These are phyloP conservation scores for Dothidotthia symphoricarpi DNA, from an alignment of 2,329 filamentous ascomycete species.

Conservation along the genomic window DNA sequence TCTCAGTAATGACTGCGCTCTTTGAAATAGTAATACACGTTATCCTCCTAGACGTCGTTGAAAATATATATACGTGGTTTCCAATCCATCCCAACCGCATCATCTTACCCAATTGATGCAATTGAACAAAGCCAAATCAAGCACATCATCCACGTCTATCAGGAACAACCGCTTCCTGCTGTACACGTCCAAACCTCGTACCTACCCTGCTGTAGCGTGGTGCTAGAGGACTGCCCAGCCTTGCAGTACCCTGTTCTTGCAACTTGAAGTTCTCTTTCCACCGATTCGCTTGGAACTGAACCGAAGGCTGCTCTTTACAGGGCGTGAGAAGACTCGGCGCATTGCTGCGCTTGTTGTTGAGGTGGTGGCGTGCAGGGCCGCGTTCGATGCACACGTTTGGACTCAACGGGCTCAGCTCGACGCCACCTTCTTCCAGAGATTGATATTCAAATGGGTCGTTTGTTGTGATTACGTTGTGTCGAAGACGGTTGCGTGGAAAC, in stretches of 20 bases:
- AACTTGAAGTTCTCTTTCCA: conserved; percentile 3
- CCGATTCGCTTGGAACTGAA: neutral
- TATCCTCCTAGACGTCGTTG: too few species aligned
- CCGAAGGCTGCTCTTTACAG: neutral
- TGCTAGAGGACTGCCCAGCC: neutral
- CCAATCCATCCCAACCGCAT: too few species aligned
- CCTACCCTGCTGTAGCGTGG: conserved; percentile 8
- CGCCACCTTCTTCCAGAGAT: conserved; percentile 7
- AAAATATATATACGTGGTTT: too few species aligned
- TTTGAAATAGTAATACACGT: too few species aligned
- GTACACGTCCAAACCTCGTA: conserved; percentile 4
- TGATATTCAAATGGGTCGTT: neutral
- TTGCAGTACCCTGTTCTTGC: too few species aligned
- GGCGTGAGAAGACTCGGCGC: neutral
- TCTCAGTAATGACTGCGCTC: too few species aligned
- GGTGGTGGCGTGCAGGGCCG: conserved; percentile 21
- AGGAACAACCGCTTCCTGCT: too few species aligned
- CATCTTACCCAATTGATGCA: too few species aligned
- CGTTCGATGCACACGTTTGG: conserved; percentile 35
- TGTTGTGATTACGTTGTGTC: neutral
- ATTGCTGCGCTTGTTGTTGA: conserved; percentile 1
- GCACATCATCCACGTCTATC: too few species aligned
- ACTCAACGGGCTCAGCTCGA: conserved; percentile 24
- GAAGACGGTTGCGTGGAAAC: neutral
- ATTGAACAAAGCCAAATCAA: too few species aligned